A percentile compares a stretch with the other conserved stretches of the same genome.
These are phyloP conservation scores for Urostyla sp. DNA, from an alignment of 73 alveolate species.

Conservation along the genomic window DNA sequence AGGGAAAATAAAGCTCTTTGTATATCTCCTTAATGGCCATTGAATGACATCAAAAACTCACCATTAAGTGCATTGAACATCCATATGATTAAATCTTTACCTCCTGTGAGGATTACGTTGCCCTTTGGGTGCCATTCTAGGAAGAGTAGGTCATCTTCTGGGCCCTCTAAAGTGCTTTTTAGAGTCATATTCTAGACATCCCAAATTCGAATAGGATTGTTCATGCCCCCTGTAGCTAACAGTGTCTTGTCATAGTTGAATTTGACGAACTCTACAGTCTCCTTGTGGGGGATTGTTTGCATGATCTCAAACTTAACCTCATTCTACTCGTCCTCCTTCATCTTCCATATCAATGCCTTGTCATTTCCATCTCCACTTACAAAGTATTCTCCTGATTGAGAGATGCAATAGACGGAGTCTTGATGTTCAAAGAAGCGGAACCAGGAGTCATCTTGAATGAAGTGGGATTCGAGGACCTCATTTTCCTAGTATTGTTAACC, in stretches of 20 bases:
- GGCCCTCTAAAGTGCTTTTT: conserved; percentile 53
- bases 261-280: conserved; percentile 63
- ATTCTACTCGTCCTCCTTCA: conserved; percentile 46
- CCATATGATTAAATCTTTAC: conserved; percentile 68
- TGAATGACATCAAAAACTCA: conserved; percentile 33
- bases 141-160: conserved; percentile 61
- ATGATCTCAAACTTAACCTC: background rate
- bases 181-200: conserved; percentile 39
- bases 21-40: conserved; percentile 68
- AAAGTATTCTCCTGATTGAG: conserved; percentile 25
- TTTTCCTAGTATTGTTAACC: conserved; percentile 24
- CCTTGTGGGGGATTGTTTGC: conserved; percentile 53
- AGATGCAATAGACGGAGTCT: conserved; percentile 53
- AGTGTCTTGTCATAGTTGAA: conserved; percentile 63
- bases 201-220: conserved; percentile 48
- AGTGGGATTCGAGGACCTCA: conserved; percentile 9
- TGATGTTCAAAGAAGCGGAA: conserved; percentile 32
- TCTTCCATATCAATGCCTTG: conserved; percentile 55
- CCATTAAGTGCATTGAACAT: conserved; percentile 60
- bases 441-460: conserved; percentile 31
- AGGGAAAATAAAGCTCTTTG: conserved; percentile 39
- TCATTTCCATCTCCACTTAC: conserved; percentile 72
- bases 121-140: conserved; percentile 75
- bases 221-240: conserved; percentile 60
- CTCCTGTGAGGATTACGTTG: conserved; percentile 61